Percentiles rank a stretch among this genome's conserved stretches.
phyloP scores from a whole-genome alignment of 1,284 basidiomycete genomes.

The Pseudozyma pruni region DNA sequence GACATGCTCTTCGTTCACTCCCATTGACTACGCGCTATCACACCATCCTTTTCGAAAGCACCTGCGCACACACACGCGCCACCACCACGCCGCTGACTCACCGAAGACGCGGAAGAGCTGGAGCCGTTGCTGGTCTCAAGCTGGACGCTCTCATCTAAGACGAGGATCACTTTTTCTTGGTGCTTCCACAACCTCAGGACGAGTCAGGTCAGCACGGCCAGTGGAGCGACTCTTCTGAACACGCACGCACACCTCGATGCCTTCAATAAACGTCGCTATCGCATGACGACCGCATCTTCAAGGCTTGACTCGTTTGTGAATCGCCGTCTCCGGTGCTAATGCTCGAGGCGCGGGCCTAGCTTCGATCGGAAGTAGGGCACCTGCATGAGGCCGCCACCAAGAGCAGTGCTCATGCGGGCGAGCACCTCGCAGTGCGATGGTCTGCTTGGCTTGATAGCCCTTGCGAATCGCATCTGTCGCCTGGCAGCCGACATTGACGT shows the following conservation, averaged over 20 bases:
- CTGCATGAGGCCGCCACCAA: slow-evolving; percentile 38
- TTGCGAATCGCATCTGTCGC: slow-evolving; percentile 24
- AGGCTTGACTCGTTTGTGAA: neutral
- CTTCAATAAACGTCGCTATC: neutral
- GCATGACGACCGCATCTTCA: slow-evolving; percentile 10
- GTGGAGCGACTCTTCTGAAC: too few species aligned
- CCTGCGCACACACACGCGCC: too few species aligned
- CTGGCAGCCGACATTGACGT: slow-evolving; percentile 26
- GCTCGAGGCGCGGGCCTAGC: slow-evolving; percentile 20
- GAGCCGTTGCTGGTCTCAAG: too few species aligned
- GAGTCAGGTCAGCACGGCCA: too few species aligned
- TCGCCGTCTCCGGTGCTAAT: slow-evolving; percentile 12
- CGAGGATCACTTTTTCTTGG: too few species aligned
- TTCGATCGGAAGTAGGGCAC: slow-evolving; percentile 15
- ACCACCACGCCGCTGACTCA: too few species aligned
- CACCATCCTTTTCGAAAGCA: too few species aligned
- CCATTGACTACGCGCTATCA: neutral
- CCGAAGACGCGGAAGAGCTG: too few species aligned
- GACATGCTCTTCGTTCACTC: neutral
- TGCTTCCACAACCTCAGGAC: too few species aligned
- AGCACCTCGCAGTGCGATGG: slow-evolving; percentile 13
- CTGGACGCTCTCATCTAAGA: too few species aligned
- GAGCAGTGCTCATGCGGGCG: slow-evolving; percentile 14
- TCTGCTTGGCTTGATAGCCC: slow-evolving; percentile 12
- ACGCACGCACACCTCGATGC: too few species aligned